A percentile compares a stretch with the other conserved stretches of the same genome.
phyloP scores from a whole-genome alignment of 1,284 basidiomycete genomes.

The Peniophora sp. region DNA sequence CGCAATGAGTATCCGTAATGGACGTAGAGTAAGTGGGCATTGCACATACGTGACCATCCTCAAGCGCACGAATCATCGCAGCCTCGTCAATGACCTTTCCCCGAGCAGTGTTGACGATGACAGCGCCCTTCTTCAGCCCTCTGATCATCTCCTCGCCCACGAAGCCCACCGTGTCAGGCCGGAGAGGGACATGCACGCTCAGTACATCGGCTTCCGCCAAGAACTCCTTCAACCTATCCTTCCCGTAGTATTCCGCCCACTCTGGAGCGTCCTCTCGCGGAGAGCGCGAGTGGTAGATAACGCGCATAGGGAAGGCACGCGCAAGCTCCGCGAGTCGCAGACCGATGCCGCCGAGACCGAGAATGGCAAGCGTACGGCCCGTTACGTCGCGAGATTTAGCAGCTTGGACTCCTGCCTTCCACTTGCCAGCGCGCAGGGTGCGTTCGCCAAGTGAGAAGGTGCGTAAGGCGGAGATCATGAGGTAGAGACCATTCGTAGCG shows the following conservation, averaged over 20 bases:
- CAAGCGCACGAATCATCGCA: constrained; percentile 77
- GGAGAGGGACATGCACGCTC: constrained; percentile 67
- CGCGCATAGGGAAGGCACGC: constrained; percentile 78
- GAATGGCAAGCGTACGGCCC: constrained; percentile 73
- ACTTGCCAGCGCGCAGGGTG: constrained; percentile 48
- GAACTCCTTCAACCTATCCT: constrained; percentile 60
- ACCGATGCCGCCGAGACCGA: constrained; percentile 90
- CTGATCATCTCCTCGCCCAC: constrained; percentile 78
- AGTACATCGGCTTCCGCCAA: constrained; percentile 74
- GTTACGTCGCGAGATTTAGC: constrained; percentile 65
- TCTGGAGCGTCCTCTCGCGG: constrained; percentile 52
- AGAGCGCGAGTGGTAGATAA: constrained; percentile 75
- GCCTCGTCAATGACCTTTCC: constrained; percentile 87
- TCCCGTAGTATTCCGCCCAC: constrained; percentile 70
- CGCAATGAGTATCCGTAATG: constrained; percentile 5
- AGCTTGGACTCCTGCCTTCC: constrained; percentile 46
- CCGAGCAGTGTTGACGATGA: constrained; percentile 86
- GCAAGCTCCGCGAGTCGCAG: constrained; percentile 59
- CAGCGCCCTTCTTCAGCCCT: constrained; percentile 71
- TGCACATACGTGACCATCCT: constrained; percentile 71
- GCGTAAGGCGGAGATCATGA: constrained; percentile 78
- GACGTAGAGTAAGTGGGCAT: not conserved
- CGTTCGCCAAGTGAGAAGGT: constrained; percentile 72
- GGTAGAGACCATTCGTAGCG: constrained; percentile 82
- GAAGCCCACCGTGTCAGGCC: constrained; percentile 65